Evolutionary conservation across 1,284 basidiomycete genomes (phyloP), one percentile per base, ranked within the genome.

Genomic region (Dichomitus squalens): DNA sequence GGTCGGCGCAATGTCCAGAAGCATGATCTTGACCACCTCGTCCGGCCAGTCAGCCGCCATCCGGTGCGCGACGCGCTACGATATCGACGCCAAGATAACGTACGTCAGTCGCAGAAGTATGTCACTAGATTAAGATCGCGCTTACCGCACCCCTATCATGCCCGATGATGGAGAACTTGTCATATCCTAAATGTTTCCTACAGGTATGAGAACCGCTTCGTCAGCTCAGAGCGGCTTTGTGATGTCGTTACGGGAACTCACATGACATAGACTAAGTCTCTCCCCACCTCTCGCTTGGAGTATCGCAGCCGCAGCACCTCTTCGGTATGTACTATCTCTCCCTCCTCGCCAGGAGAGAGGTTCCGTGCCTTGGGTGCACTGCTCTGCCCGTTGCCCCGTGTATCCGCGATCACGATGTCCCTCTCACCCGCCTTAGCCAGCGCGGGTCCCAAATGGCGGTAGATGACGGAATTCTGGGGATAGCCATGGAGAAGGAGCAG

Each of bases 281-380:
- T 47, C n/a, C 18, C 44, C 44, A 47, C 20, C 44, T 34, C 44
- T 12, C 44, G 27, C 44, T 47, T 47, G 4, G 44, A 47, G 31
- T 47, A 47, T 11, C 44, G 44, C 18, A 18, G 6, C 31, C 31
- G 29, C n/a, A 47, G 44, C 12, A 21, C 29, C 9, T 47, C 44
- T 29, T 47, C 44, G 7, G n/a, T 18, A 5, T 18, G 27, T 29
- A 33, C 76, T 84, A 44, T 84, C 83, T 16, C 81, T 83, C 54
- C 31, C 27, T 47, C 31, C 3, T 47, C 44, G 8, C 44, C 44
- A 5, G 44, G 18, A 7, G 44, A 14, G 18, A 47, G 20, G 31
- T 47, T 47, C 12, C 44, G 29, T 3, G 31, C 44, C 29, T 16
- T 47, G 8, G 44, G 44, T 29, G 31, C 44, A 5, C 27, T 31